Evolutionary conservation across 176 grass and related monocot species (phyloP).

Genomic region (Puccinellia tenuiflora): DNA sequence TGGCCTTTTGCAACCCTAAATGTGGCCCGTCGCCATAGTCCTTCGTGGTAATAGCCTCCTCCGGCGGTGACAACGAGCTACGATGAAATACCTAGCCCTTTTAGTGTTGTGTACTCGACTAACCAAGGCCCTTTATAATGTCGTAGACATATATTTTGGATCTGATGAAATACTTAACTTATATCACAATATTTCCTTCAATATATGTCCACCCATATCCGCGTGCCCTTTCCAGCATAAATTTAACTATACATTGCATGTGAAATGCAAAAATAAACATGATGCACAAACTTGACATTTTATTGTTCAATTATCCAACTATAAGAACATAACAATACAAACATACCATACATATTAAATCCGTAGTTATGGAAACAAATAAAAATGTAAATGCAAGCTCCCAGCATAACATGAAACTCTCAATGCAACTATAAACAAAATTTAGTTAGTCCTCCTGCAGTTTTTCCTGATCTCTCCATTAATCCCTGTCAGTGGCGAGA

Average conservation of each 20-base stretch:
- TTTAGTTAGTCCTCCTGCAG: conserved; percentile 43
- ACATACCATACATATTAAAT: background rate
- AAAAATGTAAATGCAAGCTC: background rate
- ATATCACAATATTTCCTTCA: no score
- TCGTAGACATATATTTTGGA: background rate
- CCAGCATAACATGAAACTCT: background rate
- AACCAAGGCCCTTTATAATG: no score
- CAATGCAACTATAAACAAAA: background rate
- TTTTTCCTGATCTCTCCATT: conserved; percentile 61
- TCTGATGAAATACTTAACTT: background rate
- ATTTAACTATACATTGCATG: background rate
- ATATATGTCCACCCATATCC: no score
- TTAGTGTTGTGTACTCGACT: no score
- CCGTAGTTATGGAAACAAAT: background rate
- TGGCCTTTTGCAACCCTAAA: no score
- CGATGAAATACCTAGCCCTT: no score
- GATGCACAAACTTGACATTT: background rate
- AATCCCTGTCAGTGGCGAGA: conserved; percentile 28
- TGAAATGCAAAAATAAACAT: background rate
- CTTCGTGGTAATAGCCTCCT: no score
- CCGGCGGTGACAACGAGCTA: no score
- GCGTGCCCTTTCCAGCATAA: background rate
- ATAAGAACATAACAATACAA: background rate
- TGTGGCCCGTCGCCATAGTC: no score
- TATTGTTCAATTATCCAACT: background rate